Conservation (phyloP, 441 rosid genomes). For the Kokia cookei region DNA sequence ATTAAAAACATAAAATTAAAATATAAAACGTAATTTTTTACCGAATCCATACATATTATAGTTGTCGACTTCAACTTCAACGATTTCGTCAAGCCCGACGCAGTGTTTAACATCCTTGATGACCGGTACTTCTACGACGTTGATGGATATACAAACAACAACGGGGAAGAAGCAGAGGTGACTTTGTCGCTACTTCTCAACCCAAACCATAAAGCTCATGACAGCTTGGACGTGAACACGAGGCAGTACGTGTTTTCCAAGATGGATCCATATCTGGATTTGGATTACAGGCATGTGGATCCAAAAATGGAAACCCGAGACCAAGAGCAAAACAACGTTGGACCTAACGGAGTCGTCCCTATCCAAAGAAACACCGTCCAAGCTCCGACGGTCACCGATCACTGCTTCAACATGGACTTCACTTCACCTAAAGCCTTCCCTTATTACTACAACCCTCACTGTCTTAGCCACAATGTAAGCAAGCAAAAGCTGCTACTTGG, state of each 20-base stretch:
- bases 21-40: too few relatives aligned
- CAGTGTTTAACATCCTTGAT: constrained; percentile 40
- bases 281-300: constrained; percentile 54
- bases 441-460: constrained; percentile 33
- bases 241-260: constrained; percentile 56
- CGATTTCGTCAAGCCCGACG: constrained; percentile 29
- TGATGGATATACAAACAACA: constrained; percentile 32
- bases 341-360: constrained; percentile 79
- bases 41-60: too few relatives aligned
- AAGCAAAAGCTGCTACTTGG: too few relatives aligned
- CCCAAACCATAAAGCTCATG: constrained; percentile 21
- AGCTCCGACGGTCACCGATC: constrained; percentile 35
- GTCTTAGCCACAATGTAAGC: constrained; percentile 66
- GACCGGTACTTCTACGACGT: constrained; percentile 38
- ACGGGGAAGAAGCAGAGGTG: constrained; percentile 69
- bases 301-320: constrained; percentile 34
- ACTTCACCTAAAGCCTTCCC: constrained; percentile 36
- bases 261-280: constrained; percentile 65
- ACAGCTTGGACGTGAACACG: constrained; percentile 41
- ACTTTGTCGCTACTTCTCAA: constrained; percentile 78
- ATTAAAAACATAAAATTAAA: too few relatives aligned
- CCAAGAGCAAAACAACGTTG: constrained; percentile 67
- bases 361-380: constrained; percentile 34
- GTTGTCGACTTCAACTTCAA: constrained; percentile 20
- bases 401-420: constrained; percentile 55